Evolutionary conservation across 768 basidiomycete genomes (phyloP).

Genomic region (Roridomyces roridus): DNA sequence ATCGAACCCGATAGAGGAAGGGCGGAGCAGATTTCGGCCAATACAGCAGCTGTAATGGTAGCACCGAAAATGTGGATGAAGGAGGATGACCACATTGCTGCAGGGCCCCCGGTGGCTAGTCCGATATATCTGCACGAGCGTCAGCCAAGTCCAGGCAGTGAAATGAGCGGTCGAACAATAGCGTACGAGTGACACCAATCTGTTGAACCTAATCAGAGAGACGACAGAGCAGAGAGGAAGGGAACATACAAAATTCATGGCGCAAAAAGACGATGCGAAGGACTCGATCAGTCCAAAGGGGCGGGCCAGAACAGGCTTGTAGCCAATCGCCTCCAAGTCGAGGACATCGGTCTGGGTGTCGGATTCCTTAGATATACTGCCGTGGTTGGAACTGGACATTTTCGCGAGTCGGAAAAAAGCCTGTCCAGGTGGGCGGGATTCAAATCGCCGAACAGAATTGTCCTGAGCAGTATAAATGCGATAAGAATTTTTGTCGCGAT

Average conservation of each 20-base stretch:
- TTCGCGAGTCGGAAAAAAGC: background rate
- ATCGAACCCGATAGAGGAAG: background rate
- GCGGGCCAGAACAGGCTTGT: background rate
- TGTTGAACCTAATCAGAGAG: background rate
- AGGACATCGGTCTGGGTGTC: background rate
- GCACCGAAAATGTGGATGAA: background rate
- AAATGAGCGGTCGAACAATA: background rate
- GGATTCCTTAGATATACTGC: background rate
- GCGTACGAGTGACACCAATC: background rate
- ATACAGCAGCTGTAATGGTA: background rate
- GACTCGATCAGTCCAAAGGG: background rate
- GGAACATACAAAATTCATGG: background rate
- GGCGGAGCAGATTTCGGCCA: background rate
- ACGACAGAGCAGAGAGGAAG: background rate
- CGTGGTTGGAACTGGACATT: background rate
- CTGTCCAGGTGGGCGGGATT: too few relatives aligned
- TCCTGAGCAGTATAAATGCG: background rate
- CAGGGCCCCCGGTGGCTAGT: background rate
- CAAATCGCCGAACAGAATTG: too few relatives aligned
- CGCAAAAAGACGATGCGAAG: background rate
- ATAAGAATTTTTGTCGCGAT: background rate
- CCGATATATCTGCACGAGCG: background rate
- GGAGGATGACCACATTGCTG: background rate
- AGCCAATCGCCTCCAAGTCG: background rate
- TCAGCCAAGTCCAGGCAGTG: background rate